Conservation (phyloP, 208 protist species). For the Trypanosoma cruzi region DNA sequence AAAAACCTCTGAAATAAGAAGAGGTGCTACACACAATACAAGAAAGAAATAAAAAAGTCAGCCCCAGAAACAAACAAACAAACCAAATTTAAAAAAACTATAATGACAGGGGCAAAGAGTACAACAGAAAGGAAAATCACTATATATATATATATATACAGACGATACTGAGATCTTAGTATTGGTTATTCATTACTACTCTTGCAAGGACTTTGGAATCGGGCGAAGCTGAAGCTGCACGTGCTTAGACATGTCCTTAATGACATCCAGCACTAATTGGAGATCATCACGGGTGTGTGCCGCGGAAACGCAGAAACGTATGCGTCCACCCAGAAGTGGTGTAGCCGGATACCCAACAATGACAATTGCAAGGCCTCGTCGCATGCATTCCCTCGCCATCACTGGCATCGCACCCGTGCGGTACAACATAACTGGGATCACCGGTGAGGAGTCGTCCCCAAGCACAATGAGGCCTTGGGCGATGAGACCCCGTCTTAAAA, state of each 20-base stretch:
- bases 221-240: constrained; percentile 76
- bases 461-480: constrained; percentile 84
- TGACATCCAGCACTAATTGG: constrained; percentile 88
- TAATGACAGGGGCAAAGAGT: too few relatives aligned
- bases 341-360: constrained; percentile 98
- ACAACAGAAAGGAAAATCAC: constrained; percentile 5
- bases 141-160: constrained; percentile 11
- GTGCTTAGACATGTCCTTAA: constrained; percentile 77
- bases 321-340: constrained; percentile 88
- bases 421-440: constrained; percentile 97
- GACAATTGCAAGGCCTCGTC: constrained; percentile 94
- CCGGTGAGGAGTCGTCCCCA: constrained; percentile 93
- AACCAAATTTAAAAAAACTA: too few relatives aligned
- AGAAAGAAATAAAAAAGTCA: too few relatives aligned
- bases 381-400: constrained; percentile 88
- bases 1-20: too few relatives aligned
- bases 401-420: constrained; percentile 91
- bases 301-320: constrained; percentile 94
- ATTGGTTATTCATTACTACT: neutral
- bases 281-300: constrained; percentile 95
- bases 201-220: neutral
- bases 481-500: constrained; percentile 83
- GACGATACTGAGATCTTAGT: neutral
- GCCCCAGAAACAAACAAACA: too few relatives aligned
- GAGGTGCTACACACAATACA: too few relatives aligned